These are phyloP conservation scores for Heimioporus sp. DNA, from an alignment of 768 basidiomycete genomes.

Conservation along the genomic window DNA sequence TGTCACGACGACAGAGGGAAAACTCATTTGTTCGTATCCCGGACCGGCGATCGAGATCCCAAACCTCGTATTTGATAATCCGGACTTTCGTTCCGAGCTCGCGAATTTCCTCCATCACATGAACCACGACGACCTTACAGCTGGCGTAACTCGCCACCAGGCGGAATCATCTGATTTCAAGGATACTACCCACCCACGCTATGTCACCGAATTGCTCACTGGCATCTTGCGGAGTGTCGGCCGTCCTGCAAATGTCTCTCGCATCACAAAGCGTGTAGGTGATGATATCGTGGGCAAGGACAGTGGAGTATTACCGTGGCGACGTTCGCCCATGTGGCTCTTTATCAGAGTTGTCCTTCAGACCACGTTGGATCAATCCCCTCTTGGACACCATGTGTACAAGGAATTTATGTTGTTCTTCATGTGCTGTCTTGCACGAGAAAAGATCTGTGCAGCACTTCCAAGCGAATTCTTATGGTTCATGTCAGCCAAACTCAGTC, in stretches of 20 bases:
- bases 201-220: slow-evolving; percentile 45
- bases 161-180: slow-evolving; percentile 25
- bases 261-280: slow-evolving; percentile 31
- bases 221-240: slow-evolving; percentile 41
- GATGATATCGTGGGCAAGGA: slow-evolving; percentile 30
- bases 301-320: slow-evolving; percentile 27
- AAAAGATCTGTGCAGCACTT: slow-evolving; percentile 12
- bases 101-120: slow-evolving; percentile 36
- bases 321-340: slow-evolving; percentile 38
- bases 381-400: slow-evolving; percentile 29
- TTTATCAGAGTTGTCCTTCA: slow-evolving; percentile 34
- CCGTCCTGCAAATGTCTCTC: slow-evolving; percentile 11
- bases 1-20: slow-evolving; percentile 39
- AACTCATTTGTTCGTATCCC: slow-evolving; percentile 45
- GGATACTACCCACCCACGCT: slow-evolving; percentile 35
- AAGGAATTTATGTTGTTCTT: slow-evolving; percentile 49
- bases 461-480: slow-evolving; percentile 28
- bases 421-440: slow-evolving; percentile 25
- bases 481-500: slow-evolving; percentile 28
- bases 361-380: slow-evolving; percentile 22
- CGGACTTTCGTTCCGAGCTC: slow-evolving; percentile 34
- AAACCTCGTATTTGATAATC: slow-evolving; percentile 23
- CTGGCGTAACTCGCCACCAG: slow-evolving; percentile 10
- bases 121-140: slow-evolving; percentile 30
- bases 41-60: slow-evolving; percentile 41